Evolutionary conservation across 208 protist species (phyloP), one percentile per base, ranked within the genome.

Genomic region (Leishmania mexicana): DNA sequence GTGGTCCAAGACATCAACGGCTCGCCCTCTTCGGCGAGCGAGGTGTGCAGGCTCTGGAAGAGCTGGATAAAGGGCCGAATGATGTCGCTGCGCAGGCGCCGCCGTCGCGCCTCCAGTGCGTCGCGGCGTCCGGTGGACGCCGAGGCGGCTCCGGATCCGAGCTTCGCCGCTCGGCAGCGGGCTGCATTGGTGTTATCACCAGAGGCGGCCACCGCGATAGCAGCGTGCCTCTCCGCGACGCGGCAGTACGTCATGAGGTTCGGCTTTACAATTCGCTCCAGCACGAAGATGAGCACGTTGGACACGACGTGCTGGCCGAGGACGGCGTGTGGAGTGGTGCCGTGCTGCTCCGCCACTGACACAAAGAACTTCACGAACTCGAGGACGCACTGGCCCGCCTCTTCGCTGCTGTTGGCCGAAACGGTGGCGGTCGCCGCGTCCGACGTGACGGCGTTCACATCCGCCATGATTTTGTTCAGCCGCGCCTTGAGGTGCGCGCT

Each of bases 221-320:
- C 21, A 24, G 75, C 79, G 42, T 78, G 70, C 49, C 75, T 80
- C 70, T 87, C 83, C 28, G 76, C 83, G 0, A 83, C 58, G 2
- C 75, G 77, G 64, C 82, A 84, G 84, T 90, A 96, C 10, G 88
- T 67, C 15, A 64, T 58, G 21, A 97, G 76, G 4, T 85, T 79
- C 31, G 93, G 93, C 64, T 89, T 90, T 70, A 97, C 89, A 38
- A 95, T 83, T 40, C 84, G 79, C 24, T 96, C 87, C 57, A 97
- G 80, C 17, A 92, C 85, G 49, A 95, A 79, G 64, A 93, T 57
- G 28, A 97, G 35, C n/a, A 94, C 79, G 64, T 97, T 97, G 40
- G 87, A 87, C 67, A 87, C 84, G 11, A 97, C 92, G 76, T 96
- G 89, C 75, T 92, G 90, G 31, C 93, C 93, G 38, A 96, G 86